Percentiles rank a stretch among this genome's conserved stretches.
Conservation (phyloP, 805 yeast species). For the Cyberlindnera galapagoensis region DNA sequence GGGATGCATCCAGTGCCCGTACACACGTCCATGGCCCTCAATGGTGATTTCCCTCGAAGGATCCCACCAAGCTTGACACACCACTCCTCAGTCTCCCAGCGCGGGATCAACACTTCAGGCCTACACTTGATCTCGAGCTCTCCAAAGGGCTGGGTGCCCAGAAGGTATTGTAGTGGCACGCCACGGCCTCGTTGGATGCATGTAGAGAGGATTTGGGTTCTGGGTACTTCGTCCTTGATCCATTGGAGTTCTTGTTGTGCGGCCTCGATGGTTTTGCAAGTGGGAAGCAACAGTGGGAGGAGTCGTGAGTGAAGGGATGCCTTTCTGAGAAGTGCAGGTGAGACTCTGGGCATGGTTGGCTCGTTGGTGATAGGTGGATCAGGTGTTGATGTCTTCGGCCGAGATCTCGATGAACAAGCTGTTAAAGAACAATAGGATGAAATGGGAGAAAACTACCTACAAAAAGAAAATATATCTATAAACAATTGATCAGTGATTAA, state of each 20-base stretch:
- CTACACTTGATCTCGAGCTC: slow-evolving; percentile 50
- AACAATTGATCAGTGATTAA: too few species aligned
- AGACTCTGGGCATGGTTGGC: slow-evolving; percentile 16
- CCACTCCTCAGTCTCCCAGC: slow-evolving; percentile 98
- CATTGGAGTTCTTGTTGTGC: slow-evolving; percentile 59
- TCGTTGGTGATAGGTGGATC: too few species aligned
- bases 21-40: slow-evolving; percentile 59
- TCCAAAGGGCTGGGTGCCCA: slow-evolving; percentile 88
- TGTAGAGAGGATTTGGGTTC: slow-evolving; percentile 42
- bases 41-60: not conserved
- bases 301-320: slow-evolving; percentile 10
- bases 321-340: slow-evolving; percentile 8
- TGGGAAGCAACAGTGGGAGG: slow-evolving; percentile 6
- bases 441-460: too few species aligned
- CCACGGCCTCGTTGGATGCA: slow-evolving; percentile 42
- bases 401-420: too few species aligned
- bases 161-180: slow-evolving; percentile 77
- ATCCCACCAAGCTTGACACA: slow-evolving; percentile 31
- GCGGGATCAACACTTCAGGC: slow-evolving; percentile 72
- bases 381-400: too few species aligned
- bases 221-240: slow-evolving; percentile 54
- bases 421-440: too few species aligned
- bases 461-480: too few species aligned
- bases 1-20: slow-evolving; percentile 90
- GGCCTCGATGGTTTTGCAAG: slow-evolving; percentile 19